These are phyloP conservation scores for Citrus reticulata DNA, from an alignment of 345 rosid species.

Conservation along the genomic window DNA sequence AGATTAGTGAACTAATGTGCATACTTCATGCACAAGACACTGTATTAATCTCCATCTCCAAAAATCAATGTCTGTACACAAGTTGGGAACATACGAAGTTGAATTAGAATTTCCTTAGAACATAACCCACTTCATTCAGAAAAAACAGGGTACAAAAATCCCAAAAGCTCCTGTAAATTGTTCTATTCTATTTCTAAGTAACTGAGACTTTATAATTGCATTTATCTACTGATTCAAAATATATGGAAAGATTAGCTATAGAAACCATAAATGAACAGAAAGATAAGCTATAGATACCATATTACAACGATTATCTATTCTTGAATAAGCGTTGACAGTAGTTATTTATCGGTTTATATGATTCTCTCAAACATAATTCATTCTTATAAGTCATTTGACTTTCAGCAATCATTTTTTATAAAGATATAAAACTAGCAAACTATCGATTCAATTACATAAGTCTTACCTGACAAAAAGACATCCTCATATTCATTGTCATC, in stretches of 20 bases:
- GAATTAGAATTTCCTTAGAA: background rate
- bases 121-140: background rate
- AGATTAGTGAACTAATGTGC: background rate
- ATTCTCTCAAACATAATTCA: background rate
- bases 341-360: background rate
- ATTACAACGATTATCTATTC: background rate
- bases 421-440: background rate
- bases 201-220: background rate
- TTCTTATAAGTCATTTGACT: background rate
- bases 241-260: background rate
- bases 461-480: slow-evolving; percentile 82
- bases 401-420: background rate
- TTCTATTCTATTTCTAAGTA: background rate
- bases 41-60: background rate
- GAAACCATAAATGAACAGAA: background rate
- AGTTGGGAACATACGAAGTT: background rate
- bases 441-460: background rate
- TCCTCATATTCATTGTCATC: slow-evolving; percentile 77
- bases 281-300: background rate
- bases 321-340: background rate
- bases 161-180: background rate
- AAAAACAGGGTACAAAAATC: background rate
- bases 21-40: background rate
- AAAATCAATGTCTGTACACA: background rate
- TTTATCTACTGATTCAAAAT: background rate